These are phyloP conservation scores for Prunus persica DNA, from an alignment of 306 rosid genomes.

Conservation along the genomic window Prunus_persica_NCBIv2 NC_034013.1:17703001-17703500, in stretches of 20 bases:
- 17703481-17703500: background rate
- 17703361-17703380: constrained; percentile 45
- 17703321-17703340: constrained; percentile 95
- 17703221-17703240: constrained; percentile 81
- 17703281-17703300: constrained; percentile 82
- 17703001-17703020: background rate
- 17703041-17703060: background rate
- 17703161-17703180: constrained; percentile 96
- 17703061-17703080: constrained; percentile 52
- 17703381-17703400: constrained; percentile 43
- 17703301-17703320: constrained; percentile 77
- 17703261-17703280: constrained; percentile 90
- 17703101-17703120: constrained; percentile 21
- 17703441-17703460: background rate
- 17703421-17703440: constrained; percentile 1
- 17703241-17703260: constrained; percentile 87
- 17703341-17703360: constrained; percentile 64
- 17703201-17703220: constrained; percentile 93
- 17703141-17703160: constrained; percentile 95
- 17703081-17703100: constrained; percentile 14
- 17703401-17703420: background rate
- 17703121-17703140: constrained; percentile 39
- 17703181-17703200: constrained; percentile 95
- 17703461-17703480: background rate
- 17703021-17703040: background rate